phyloP scores from a whole-genome alignment of 2,329 filamentous ascomycete genomes.

The Hymenoscyphus fraxineus region DNA sequence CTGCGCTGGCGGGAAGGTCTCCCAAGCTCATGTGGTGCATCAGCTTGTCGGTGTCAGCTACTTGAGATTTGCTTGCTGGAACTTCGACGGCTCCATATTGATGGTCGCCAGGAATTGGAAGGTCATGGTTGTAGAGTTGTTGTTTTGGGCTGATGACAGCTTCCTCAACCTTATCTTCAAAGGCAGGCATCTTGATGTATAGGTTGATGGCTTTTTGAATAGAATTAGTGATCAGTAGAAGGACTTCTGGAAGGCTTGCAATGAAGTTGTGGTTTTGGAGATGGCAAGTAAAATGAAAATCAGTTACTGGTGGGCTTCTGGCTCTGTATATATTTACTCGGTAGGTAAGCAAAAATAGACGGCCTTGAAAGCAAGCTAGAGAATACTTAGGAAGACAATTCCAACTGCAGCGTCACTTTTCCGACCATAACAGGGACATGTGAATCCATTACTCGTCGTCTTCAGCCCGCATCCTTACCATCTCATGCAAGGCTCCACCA shows the following conservation, averaged over 20 bases:
- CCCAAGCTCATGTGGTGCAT: conserved; percentile 70
- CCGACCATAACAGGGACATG: conserved; percentile 17
- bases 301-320: not conserved
- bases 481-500: conserved; percentile 18
- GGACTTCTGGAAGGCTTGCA: conserved; percentile 8
- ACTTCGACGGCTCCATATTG: conserved; percentile 56
- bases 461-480: conserved; percentile 11
- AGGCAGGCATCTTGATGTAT: conserved; percentile 52
- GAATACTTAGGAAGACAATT: conserved; percentile 21
- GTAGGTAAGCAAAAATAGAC: conserved; percentile 8
- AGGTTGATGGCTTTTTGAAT: not conserved
- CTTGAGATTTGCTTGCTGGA: conserved; percentile 63
- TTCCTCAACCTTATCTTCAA: conserved; percentile 53
- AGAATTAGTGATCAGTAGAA: not conserved
- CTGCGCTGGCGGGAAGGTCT: conserved; percentile 37
- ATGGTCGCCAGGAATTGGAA: conserved; percentile 44
- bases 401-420: conserved; percentile 14
- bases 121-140: conserved; percentile 15
- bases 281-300: conserved; percentile 6
- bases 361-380: conserved; percentile 28
- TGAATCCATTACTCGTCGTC: conserved; percentile 22
- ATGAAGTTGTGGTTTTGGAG: not conserved
- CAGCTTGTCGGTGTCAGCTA: conserved; percentile 63
- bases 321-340: conserved; percentile 33
- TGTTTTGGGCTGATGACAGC: conserved; percentile 8